Evolutionary conservation across 2,329 filamentous ascomycete species (phyloP).

Genomic region (Tolypocladium inflatum): DNA sequence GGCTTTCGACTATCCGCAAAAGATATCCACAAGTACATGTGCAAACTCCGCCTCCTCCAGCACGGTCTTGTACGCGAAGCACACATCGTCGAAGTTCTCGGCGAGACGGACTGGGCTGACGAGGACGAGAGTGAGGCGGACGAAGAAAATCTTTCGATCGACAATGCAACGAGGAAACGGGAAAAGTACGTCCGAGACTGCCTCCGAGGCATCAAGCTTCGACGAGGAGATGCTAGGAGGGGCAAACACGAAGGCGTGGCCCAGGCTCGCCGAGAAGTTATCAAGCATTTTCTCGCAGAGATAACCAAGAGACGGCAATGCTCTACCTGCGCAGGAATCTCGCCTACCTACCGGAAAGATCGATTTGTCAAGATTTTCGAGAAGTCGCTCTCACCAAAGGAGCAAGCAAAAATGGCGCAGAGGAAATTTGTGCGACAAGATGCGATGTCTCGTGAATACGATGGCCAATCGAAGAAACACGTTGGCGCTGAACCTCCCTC

Average conservation of each 20-base stretch:
- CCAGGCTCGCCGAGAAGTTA: slow-evolving; percentile 63
- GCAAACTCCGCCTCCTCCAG: slow-evolving; percentile 78
- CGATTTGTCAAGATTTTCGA: slow-evolving; percentile 90
- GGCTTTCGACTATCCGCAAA: slow-evolving; percentile 68
- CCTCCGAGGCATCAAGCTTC: slow-evolving; percentile 50
- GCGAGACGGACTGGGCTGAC: slow-evolving; percentile 33
- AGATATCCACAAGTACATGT: slow-evolving; percentile 68
- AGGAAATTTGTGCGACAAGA: slow-evolving; percentile 57
- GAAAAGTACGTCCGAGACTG: slow-evolving; percentile 63
- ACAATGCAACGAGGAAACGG: slow-evolving; percentile 41
- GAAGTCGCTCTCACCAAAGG: slow-evolving; percentile 64
- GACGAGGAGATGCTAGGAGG: slow-evolving; percentile 39
- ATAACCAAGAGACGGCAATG: slow-evolving; percentile 65
- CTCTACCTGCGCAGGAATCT: slow-evolving; percentile 56
- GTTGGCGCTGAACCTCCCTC: no score
- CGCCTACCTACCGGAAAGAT: slow-evolving; percentile 80
- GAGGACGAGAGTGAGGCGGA: slow-evolving; percentile 49
- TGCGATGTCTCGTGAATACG: slow-evolving; percentile 44
- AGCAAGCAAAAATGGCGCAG: slow-evolving; percentile 68
- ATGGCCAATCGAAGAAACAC: slow-evolving; percentile 20
- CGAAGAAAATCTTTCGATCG: slow-evolving; percentile 46
- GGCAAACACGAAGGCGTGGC: slow-evolving; percentile 77
- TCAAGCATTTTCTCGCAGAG: slow-evolving; percentile 75
- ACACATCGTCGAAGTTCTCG: slow-evolving; percentile 43
- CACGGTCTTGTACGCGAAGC: slow-evolving; percentile 71